Evolutionary conservation across 2,329 filamentous ascomycete genomes (phyloP).

Genomic region (Claviceps sp.): DNA sequence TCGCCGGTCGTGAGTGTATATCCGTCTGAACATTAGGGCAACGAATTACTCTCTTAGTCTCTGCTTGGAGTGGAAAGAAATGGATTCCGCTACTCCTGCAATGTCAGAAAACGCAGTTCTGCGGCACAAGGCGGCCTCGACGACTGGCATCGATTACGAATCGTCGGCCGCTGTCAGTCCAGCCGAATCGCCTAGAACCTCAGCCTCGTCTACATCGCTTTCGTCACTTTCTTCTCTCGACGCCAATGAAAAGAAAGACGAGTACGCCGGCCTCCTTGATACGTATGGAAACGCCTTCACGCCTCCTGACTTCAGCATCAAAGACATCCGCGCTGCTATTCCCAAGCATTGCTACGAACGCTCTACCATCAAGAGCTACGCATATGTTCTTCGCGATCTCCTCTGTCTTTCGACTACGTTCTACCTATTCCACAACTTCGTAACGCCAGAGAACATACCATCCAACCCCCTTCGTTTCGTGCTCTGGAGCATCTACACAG

Average conservation of each 20-base stretch:
- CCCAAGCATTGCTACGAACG: constrained; percentile 95
- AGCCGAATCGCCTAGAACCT: constrained; percentile 43
- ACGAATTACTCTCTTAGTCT: not conserved
- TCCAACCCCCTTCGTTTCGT: constrained; percentile 50
- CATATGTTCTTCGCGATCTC: constrained; percentile 76
- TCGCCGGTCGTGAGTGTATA: not conserved
- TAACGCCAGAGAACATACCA: constrained; percentile 73
- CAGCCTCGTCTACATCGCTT: constrained; percentile 77
- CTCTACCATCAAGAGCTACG: constrained; percentile 59
- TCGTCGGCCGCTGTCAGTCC: constrained; percentile 46
- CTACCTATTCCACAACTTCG: constrained; percentile 75
- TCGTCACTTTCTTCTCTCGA: constrained; percentile 70
- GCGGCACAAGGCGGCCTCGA: constrained; percentile 34
- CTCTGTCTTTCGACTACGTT: constrained; percentile 62
- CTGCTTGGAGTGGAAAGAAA: constrained; percentile 12
- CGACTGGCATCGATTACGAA: constrained; percentile 35
- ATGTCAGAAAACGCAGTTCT: constrained; percentile 29
- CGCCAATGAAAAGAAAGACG: constrained; percentile 22
- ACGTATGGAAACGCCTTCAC: constrained; percentile 92
- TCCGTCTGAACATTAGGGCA: too few species aligned
- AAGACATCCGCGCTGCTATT: constrained; percentile 92
- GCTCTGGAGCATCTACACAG: constrained; percentile 53
- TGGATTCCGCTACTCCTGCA: constrained; percentile 34
- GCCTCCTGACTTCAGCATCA: constrained; percentile 92
- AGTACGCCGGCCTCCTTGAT: constrained; percentile 62